Percentiles rank a stretch among this genome's conserved stretches.
Evolutionary conservation across 345 rosid species (phyloP).

Genomic region (Eucalyptus leucophloia): DNA sequence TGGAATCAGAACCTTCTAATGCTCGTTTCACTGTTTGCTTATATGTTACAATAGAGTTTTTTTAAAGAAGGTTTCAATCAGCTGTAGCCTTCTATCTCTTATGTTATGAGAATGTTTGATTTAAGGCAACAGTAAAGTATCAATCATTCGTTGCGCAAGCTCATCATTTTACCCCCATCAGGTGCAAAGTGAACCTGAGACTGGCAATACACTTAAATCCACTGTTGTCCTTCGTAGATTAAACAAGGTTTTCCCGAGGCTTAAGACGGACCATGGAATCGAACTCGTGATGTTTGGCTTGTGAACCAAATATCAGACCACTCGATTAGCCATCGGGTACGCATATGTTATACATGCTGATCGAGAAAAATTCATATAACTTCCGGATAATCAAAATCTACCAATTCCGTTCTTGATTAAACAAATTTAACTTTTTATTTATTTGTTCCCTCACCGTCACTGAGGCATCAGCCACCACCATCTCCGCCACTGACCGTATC

Average conservation of each 20-base stretch:
- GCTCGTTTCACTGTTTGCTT: not conserved
- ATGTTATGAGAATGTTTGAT: not conserved
- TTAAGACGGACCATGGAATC: not conserved
- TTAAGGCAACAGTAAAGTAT: not conserved
- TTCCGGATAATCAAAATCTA: not conserved
- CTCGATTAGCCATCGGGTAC: not conserved
- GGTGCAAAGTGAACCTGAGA: not conserved
- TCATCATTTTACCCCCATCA: not conserved
- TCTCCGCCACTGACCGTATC: not conserved
- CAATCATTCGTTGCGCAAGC: not conserved
- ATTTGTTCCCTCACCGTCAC: not conserved
- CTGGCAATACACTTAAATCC: not conserved
- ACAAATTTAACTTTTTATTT: not conserved
- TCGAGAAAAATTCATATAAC: not conserved
- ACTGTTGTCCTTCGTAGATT: rapidly evolving
- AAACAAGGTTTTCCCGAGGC: not conserved
- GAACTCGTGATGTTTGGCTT: not conserved
- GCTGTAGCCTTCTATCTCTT: not conserved
- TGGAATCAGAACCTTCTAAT: not conserved
- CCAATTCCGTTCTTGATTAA: not conserved
- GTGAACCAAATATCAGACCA: not conserved
- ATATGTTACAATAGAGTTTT: not conserved
- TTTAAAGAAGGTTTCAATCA: not conserved
- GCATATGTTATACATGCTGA: not conserved
- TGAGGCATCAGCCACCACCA: not conserved